Base-by-base conservation (phyloP, 768 basidiomycete genomes). In the Tylopilus balloui region DNA sequence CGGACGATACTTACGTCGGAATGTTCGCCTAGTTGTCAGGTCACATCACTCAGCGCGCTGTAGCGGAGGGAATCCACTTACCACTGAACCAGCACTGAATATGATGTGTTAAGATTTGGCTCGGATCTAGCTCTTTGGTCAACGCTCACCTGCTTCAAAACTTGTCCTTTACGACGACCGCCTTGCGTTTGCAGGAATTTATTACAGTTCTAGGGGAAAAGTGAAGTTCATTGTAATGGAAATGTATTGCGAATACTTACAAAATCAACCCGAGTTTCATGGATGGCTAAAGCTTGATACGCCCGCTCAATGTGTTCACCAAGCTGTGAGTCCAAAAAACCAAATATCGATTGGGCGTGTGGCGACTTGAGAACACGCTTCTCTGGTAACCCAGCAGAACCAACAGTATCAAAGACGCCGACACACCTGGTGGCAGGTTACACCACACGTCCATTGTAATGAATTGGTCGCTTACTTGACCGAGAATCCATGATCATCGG, bases 341-440 rank as follows among this genome's bases (percentile, higher is more conserved):
- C 86, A 55, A 85, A 86, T 3, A 86, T 66, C 5, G 71, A 74
- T 45, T 67, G 71, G 14, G 73, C 61, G 47, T 73, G 74, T 15
- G 72, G 64, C 9, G 73, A 72, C n/a, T 69, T 65, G 42, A 72
- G 64, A 3, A 73, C 73, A 12, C 87, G 56, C 55, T 86, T 85
- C 56, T 81, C 80, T 1, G 86, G 86, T 13, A 88, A 64, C 10
- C 85, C 85, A 23, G 86, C 61, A 11, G 84, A 76, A 12, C 84
- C 84, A n/a, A 88, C 86, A 6, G 86, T 88, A 57, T 88, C 86
- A 57, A 83, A 88, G 15, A 88, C 84, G 2, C 86, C 86, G 46
- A 88, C 57, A 55, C 83, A 84, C 64, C 81, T 84, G 54, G 25
- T 51, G 11, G 24, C 6, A 20, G 27, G 27, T 53, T 41, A 48